Percentiles rank a stretch among this genome's conserved stretches.
phyloP scores from a whole-genome alignment of 2,329 filamentous ascomycete genomes.

The Ceratocystis albifundus region DNA sequence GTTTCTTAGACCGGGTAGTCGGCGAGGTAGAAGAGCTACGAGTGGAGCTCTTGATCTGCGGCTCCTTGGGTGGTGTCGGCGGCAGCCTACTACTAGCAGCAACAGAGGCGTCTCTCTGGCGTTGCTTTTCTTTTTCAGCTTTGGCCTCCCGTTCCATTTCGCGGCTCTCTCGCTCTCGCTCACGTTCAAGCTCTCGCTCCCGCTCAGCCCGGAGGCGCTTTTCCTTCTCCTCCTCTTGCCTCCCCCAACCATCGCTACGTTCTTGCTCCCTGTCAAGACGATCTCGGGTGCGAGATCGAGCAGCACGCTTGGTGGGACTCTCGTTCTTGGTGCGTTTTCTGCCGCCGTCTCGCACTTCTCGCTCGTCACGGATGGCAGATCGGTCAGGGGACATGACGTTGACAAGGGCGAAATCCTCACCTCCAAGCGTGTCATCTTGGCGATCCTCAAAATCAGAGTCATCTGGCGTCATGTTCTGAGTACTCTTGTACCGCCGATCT shows the following conservation, averaged over 20 bases:
- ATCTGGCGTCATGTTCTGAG: neutral
- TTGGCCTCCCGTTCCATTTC: neutral
- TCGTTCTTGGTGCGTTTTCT: constrained; percentile 9
- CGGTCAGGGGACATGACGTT: constrained; percentile 6
- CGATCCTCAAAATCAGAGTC: constrained; percentile 1
- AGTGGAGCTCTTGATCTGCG: constrained; percentile 6
- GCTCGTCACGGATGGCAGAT: constrained; percentile 8
- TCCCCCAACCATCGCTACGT: neutral
- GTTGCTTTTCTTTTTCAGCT: neutral
- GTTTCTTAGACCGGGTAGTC: neutral
- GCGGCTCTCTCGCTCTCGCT: constrained; percentile 5
- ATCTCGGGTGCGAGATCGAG: constrained; percentile 12
- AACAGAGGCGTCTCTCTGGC: neutral
- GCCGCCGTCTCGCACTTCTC: neutral
- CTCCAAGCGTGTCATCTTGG: constrained; percentile 8
- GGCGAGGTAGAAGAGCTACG: neutral
- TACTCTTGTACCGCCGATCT: neutral
- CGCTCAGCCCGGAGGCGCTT: neutral
- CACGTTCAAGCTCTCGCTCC: neutral
- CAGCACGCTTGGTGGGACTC: constrained; percentile 1
- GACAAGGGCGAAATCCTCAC: constrained; percentile 10
- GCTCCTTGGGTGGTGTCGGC: constrained; percentile 12
- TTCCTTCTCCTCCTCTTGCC: constrained; percentile 4
- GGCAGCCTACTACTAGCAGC: neutral
- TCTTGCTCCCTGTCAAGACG: neutral